Evolutionary conservation across 768 basidiomycete genomes (phyloP).

Genomic region (Xanthoconium stramineum): DNA sequence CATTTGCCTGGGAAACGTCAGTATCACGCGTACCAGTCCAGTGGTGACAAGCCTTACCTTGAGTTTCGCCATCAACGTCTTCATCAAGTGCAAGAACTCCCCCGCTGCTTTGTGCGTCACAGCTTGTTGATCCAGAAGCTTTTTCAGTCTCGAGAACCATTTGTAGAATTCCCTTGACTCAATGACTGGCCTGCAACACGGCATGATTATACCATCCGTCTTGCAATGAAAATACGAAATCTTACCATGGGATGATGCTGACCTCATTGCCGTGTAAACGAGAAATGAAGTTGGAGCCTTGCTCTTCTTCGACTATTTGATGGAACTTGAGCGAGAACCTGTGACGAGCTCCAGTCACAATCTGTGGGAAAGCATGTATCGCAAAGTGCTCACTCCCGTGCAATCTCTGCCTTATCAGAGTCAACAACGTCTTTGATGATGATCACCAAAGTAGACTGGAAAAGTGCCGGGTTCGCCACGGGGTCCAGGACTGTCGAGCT

Average conservation of each 20-base stretch:
- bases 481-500: conserved; percentile 57
- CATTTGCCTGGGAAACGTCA: conserved; percentile 44
- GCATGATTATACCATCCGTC: neutral
- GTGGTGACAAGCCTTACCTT: conserved; percentile 38
- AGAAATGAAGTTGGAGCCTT: conserved; percentile 59
- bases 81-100: conserved; percentile 53
- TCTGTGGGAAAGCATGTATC: neutral
- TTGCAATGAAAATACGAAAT: neutral
- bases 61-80: conserved; percentile 63
- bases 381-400: conserved; percentile 44
- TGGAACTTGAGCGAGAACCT: conserved; percentile 58
- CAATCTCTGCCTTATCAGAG: conserved; percentile 56
- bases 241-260: conserved; percentile 54
- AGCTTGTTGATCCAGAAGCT: conserved; percentile 44
- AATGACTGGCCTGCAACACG: conserved; percentile 45
- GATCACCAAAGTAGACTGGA: conserved; percentile 56
- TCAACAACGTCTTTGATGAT: conserved; percentile 71
- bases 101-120: conserved; percentile 49
- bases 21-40: neutral
- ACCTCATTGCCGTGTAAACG: conserved; percentile 53
- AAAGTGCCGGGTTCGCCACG: conserved; percentile 52
- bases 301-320: conserved; percentile 58
- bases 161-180: conserved; percentile 57
- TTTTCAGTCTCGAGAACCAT: conserved; percentile 45
- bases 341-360: neutral